A percentile compares a stretch with the other conserved stretches of the same genome.
These are phyloP conservation scores for Jasminum sambac DNA, from an alignment of 257 asterid species.

Conservation along the genomic window DNA sequence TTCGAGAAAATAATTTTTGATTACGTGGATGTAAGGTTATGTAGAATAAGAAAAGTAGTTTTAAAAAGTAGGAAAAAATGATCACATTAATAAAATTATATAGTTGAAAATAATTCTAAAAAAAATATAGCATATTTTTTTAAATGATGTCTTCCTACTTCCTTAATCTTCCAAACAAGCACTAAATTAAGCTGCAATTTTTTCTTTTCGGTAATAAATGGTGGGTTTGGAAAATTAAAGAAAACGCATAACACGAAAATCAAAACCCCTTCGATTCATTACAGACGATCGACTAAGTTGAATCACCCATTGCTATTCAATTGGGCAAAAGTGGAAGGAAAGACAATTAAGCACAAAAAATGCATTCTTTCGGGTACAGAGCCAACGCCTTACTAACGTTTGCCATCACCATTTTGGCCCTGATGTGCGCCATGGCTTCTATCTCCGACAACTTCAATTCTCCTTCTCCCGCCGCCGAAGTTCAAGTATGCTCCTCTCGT, in stretches of 20 bases:
- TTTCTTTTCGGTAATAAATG: no score
- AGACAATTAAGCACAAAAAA: slow-evolving; percentile 22
- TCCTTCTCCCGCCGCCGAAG: slow-evolving; percentile 69
- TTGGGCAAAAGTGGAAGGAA: background rate
- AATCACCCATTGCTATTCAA: background rate
- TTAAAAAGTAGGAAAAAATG: no score
- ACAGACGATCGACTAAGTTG: background rate
- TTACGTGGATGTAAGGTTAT: no score
- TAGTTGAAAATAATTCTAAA: no score
- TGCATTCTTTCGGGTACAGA: slow-evolving; percentile 80
- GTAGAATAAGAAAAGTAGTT: no score
- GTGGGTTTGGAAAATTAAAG: no score
- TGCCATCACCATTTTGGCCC: slow-evolving; percentile 79
- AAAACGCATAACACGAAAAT: background rate
- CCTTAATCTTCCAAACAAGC: no score
- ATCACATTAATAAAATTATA: no score
- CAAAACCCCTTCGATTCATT: background rate
- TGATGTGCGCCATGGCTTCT: slow-evolving; percentile 86
- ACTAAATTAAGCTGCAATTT: no score
- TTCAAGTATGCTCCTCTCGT: slow-evolving; percentile 44
- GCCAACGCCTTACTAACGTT: slow-evolving; percentile 80
- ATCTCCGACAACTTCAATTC: slow-evolving; percentile 79
- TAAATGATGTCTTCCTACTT: no score
- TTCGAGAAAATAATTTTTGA: no score
- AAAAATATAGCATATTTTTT: no score